Evolutionary conservation across 2,329 filamentous ascomycete genomes (phyloP), one percentile per base, ranked within the genome.

Genomic region (Colletotrichum filicis): DNA sequence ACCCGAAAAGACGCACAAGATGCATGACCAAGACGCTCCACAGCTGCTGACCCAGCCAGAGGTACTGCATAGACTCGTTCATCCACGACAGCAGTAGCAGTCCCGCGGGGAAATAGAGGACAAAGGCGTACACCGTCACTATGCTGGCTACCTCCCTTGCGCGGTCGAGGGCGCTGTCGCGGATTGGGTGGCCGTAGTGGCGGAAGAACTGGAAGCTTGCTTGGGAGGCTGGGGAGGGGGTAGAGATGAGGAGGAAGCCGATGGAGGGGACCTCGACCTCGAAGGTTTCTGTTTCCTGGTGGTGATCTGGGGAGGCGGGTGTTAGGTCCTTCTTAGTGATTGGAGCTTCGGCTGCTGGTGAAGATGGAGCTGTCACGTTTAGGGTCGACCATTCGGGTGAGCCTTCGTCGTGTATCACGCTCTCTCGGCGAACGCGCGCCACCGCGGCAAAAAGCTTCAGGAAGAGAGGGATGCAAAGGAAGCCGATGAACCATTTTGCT

Each of bases 21-120:
- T 77, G 74, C 76, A 78, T 74, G 2, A 73, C 70, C 1, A 75
- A 49, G 5, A 76, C 75, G 46, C 74, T 62, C 63, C 76, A 78
- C 2, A 77, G 59, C 62, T 78, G 74, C 49, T 76, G 77, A 24
- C 71, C 63, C 8, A 76, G 61, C 77, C 77, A 78, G 37, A 72
- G 30, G 62, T 76, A 75, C 66, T 78, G 77, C 19, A 76, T 59
- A 2, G 30, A 35, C 14, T 61, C 12, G 4, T 68, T 64, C 75
- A 77, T 76, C 52, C 52, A 55, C 71, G 75, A 77, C 8, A 77
- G 49, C 52, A 55, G 11, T 22, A 55, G 14, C 52, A 55, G 22
- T 5, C 52, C 52, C 14, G 52, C 52, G 7, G 52, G 52, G 22
- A 55, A 55, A 12, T 28, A 55, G 52, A 55, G 52, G 22, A 55